Percentiles rank a stretch among this genome's conserved stretches.
Conservation (phyloP, 345 rosid species). For the Syzygium grande region DNA sequence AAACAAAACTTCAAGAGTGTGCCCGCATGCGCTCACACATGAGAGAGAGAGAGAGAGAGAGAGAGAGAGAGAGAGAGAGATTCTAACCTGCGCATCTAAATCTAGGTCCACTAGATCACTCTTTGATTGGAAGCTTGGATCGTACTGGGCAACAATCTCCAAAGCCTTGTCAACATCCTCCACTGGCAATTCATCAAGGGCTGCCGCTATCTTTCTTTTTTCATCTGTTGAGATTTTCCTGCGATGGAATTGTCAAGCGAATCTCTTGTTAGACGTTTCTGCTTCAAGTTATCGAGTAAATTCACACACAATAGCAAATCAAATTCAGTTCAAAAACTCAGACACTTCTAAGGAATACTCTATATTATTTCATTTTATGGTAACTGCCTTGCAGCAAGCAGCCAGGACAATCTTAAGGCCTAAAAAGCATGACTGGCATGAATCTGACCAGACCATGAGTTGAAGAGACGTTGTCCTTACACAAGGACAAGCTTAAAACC, state of each 20-base stretch:
- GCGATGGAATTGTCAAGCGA: background rate
- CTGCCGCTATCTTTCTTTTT: constrained; percentile 52
- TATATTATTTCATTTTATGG: background rate
- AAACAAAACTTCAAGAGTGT: background rate
- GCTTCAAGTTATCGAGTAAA: background rate
- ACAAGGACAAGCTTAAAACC: background rate
- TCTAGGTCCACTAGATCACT: constrained; percentile 71
- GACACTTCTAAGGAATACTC: background rate
- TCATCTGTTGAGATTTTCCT: constrained; percentile 68
- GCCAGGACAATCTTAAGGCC: background rate
- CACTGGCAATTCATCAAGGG: constrained; percentile 43
- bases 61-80: background rate
- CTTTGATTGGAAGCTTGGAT: constrained; percentile 47
- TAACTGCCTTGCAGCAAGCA: background rate
- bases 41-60: background rate
- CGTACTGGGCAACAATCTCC: constrained; percentile 59
- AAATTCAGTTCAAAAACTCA: background rate
- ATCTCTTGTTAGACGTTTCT: background rate
- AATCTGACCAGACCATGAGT: background rate
- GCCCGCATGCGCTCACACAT: accelerated
- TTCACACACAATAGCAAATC: background rate
- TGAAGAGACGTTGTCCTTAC: background rate
- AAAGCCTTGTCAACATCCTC: constrained; percentile 71
- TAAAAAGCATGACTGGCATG: background rate
- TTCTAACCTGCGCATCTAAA: constrained; percentile 58